These are phyloP conservation scores for Thelonectria blattea DNA, from an alignment of 2,329 filamentous ascomycete species.

Conservation along the genomic window DNA sequence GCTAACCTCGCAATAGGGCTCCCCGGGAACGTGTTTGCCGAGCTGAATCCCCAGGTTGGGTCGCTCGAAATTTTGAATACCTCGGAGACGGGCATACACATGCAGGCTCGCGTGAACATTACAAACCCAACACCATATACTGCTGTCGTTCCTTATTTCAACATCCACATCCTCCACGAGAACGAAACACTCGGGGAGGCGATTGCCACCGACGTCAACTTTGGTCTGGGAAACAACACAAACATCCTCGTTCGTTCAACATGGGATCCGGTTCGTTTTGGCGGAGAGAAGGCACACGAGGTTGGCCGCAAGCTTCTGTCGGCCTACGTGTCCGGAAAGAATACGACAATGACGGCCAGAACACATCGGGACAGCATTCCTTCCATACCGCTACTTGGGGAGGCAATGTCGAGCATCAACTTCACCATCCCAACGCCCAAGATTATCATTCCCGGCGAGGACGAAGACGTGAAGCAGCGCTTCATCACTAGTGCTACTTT, in stretches of 20 bases:
- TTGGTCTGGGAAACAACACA: conserved; percentile 75
- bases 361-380: conserved; percentile 78
- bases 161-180: conserved; percentile 77
- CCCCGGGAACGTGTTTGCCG: conserved; percentile 56
- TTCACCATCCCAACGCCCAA: conserved; percentile 75
- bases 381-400: conserved; percentile 71
- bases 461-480: conserved; percentile 51
- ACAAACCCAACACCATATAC: conserved; percentile 92
- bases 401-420: conserved; percentile 73
- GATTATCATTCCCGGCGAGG: conserved; percentile 62
- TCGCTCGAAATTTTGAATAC: conserved; percentile 77
- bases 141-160: conserved; percentile 79
- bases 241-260: conserved; percentile 70
- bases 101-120: conserved; percentile 78
- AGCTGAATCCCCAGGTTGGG: conserved; percentile 67
- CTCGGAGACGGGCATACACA: conserved; percentile 69
- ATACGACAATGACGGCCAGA: conserved; percentile 78
- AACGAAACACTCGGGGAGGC: conserved; percentile 77
- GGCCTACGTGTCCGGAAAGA: conserved; percentile 85
- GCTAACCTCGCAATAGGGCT: conserved; percentile 60
- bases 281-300: conserved; percentile 64
- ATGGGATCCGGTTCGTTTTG: conserved; percentile 73
- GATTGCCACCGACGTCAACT: conserved; percentile 65
- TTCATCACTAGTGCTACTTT: conserved; percentile 89
- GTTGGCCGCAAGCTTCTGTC: conserved; percentile 78